These are phyloP conservation scores for Rubus parviflorus DNA, from an alignment of 306 rosid species.

Conservation along the genomic window DNA sequence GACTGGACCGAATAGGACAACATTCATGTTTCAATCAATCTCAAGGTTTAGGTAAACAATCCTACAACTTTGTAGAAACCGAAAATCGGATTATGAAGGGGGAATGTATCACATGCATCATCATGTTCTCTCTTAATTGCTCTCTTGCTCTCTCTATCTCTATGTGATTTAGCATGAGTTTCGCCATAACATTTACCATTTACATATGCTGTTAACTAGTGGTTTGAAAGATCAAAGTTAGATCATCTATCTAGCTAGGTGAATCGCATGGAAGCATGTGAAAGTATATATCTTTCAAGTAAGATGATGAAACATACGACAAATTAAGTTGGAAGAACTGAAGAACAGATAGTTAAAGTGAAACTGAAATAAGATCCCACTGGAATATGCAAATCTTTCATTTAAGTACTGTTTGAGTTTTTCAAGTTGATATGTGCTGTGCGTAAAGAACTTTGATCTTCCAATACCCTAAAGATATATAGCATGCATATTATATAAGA, in stretches of 20 bases:
- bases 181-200: neutral
- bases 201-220: neutral
- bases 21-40: neutral
- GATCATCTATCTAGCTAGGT: neutral
- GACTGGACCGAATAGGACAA: neutral
- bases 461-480: neutral
- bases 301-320: neutral
- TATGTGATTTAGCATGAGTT: neutral
- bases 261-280: conserved; percentile 2
- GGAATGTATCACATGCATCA: neutral
- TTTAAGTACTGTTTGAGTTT: neutral
- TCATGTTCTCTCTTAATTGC: neutral
- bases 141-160: neutral
- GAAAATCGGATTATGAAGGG: neutral
- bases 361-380: neutral
- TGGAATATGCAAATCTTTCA: conserved; percentile 2
- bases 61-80: neutral
- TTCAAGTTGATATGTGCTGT: neutral
- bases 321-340: neutral
- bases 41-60: neutral
- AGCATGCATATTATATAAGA: neutral
- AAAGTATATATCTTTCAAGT: neutral
- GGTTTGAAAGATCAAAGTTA: neutral
- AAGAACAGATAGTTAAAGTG: neutral
- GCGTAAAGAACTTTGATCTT: neutral